Evolutionary conservation across 805 yeast species (phyloP).

Genomic region (Pichia phayaonensis): DNA sequence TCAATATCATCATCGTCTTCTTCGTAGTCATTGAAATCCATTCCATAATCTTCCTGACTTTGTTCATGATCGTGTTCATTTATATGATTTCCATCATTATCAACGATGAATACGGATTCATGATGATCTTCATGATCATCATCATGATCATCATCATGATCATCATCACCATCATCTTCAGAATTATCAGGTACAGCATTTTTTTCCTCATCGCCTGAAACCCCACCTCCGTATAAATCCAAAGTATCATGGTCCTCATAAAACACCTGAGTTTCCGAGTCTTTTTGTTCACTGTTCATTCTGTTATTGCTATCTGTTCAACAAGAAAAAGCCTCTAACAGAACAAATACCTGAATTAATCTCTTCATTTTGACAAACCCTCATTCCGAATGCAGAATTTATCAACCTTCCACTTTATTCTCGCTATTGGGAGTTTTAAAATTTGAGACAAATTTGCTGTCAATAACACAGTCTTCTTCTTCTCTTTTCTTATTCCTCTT

Average conservation of each 20-base stretch:
- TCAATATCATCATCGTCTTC: constrained; percentile 2
- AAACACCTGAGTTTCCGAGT: neutral
- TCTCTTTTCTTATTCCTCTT: too few relatives aligned
- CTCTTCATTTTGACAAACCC: neutral
- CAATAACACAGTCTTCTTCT: neutral
- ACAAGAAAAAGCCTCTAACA: neutral
- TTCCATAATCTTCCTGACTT: neutral
- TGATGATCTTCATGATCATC: constrained; percentile 1
- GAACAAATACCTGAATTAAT: neutral
- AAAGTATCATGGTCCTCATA: neutral
- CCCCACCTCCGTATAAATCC: neutral
- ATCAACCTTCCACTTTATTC: too few relatives aligned
- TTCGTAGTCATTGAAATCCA: neutral
- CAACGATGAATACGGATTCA: neutral
- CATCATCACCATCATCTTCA: neutral
- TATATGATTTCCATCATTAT: constrained; percentile 4
- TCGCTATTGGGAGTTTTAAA: too few relatives aligned
- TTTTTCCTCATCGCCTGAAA: neutral
- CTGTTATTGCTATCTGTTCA: neutral
- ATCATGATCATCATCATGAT: neutral
- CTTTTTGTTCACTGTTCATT: neutral
- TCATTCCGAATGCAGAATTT: neutral
- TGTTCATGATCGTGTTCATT: neutral
- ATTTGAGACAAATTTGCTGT: too few relatives aligned
- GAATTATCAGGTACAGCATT: neutral